These are phyloP conservation scores for Trichoderma atroviride DNA, from an alignment of 2,329 filamentous ascomycete species.

Conservation along the genomic window DNA sequence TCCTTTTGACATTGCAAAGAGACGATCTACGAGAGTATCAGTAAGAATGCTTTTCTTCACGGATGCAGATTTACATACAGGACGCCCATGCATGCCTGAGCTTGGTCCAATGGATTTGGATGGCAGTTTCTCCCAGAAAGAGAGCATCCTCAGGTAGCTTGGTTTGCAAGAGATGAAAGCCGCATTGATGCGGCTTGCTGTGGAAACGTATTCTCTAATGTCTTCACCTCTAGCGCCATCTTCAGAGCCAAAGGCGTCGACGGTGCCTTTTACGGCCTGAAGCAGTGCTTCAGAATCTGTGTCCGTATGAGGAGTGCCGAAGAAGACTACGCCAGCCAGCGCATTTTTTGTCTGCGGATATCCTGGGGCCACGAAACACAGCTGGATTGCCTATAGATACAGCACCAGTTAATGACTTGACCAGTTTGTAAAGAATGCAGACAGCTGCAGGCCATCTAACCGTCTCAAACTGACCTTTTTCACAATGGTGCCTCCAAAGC, in stretches of 20 bases:
- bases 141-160: conserved; percentile 17
- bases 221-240: conserved; percentile 26
- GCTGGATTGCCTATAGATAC: conserved; percentile 23
- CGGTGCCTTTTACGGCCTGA: conserved; percentile 29
- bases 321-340: conserved; percentile 30
- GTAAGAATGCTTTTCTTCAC: too few species aligned
- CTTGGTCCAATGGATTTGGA: neutral
- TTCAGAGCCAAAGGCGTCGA: conserved; percentile 15
- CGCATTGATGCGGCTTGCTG: conserved; percentile 30
- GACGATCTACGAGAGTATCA: conserved; percentile 15
- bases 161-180: conserved; percentile 23
- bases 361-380: conserved; percentile 9
- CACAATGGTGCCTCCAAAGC: conserved; percentile 33
- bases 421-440: neutral
- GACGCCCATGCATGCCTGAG: neutral
- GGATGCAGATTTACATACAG: neutral
- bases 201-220: conserved; percentile 31
- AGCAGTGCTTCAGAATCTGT: conserved; percentile 31
- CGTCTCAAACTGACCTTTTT: conserved; percentile 31
- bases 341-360: conserved; percentile 27
- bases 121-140: conserved; percentile 28
- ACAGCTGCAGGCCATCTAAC: neutral
- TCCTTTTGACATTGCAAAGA: neutral
- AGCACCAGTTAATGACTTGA: neutral
- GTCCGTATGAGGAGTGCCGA: conserved; percentile 33